Percentiles rank a stretch among this genome's conserved stretches.
Evolutionary conservation across 192 early-diverging fungal genomes (phyloP).

Genomic region (Entomortierella beljakovae): DNA sequence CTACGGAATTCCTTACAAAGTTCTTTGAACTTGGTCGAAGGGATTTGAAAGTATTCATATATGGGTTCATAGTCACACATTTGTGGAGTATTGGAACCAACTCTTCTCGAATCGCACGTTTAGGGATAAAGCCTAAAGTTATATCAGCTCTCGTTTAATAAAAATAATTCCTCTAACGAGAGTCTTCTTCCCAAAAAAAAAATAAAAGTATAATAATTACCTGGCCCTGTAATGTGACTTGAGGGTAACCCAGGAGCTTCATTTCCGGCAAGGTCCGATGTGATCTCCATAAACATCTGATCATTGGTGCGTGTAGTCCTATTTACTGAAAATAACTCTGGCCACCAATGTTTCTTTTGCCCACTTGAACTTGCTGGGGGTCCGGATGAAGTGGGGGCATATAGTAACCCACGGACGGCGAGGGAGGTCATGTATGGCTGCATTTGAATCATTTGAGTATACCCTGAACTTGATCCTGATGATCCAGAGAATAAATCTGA

Average conservation of each 20-base stretch:
- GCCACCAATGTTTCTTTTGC: conserved; percentile 46
- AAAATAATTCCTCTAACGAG: not conserved
- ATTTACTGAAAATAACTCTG: conserved; percentile 37
- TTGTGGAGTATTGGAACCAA: conserved; percentile 40
- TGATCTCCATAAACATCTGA: conserved; percentile 19
- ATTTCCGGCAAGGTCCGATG: conserved; percentile 21
- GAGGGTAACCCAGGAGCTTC: conserved; percentile 32
- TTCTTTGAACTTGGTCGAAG: conserved; percentile 45
- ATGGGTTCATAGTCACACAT: conserved; percentile 34
- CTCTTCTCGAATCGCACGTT: conserved; percentile 40
- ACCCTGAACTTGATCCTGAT: conserved; percentile 2
- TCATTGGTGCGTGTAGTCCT: conserved; percentile 26
- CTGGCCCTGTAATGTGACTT: conserved; percentile 35
- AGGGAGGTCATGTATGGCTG: conserved; percentile 47
- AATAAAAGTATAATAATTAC: conserved; percentile 1
- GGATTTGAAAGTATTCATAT: conserved; percentile 18
- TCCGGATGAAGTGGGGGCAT: conserved; percentile 28
- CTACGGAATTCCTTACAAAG: conserved; percentile 26
- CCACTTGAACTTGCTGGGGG: conserved; percentile 3
- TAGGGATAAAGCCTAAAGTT: conserved; percentile 39
- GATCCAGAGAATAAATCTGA: conserved; percentile 52
- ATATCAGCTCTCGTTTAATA: not conserved
- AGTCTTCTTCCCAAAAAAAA: not conserved
- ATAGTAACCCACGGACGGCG: conserved; percentile 25
- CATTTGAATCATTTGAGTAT: conserved; percentile 43